These are phyloP conservation scores for Fusarium vanettenii DNA, from an alignment of 2,329 filamentous ascomycete genomes.

Conservation along the genomic window DNA sequence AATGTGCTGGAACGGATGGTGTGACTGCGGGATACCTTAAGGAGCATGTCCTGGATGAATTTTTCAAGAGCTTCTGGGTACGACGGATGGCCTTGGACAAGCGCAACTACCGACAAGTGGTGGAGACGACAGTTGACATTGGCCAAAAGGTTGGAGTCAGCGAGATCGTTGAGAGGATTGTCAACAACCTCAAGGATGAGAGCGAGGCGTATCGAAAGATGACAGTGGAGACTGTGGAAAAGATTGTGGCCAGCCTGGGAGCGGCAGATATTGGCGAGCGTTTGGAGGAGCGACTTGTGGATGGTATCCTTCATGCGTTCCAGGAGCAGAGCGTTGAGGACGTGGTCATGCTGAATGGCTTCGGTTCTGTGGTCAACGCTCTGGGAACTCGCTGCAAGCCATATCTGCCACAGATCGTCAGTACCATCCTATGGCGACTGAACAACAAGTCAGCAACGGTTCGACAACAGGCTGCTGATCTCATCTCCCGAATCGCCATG, in stretches of 20 bases:
- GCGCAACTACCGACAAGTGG: slow-evolving; percentile 96
- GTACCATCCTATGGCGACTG: slow-evolving; percentile 93
- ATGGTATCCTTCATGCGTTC: slow-evolving; percentile 95
- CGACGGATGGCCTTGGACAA: slow-evolving; percentile 96
- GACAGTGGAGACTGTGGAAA: slow-evolving; percentile 98
- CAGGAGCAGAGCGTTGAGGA: slow-evolving; percentile 98
- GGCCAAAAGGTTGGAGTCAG: slow-evolving; percentile 97
- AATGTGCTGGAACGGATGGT: slow-evolving; percentile 93
- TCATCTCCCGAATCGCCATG: slow-evolving; percentile 96
- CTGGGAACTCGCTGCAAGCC: slow-evolving; percentile 94
- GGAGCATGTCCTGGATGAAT: slow-evolving; percentile 93
- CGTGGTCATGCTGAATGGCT: slow-evolving; percentile 95
- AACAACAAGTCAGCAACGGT: slow-evolving; percentile 99
- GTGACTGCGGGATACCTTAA: slow-evolving; percentile 96
- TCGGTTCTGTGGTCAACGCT: slow-evolving; percentile 96
- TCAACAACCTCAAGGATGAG: slow-evolving; percentile 97
- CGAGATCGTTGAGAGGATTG: slow-evolving; percentile 93
- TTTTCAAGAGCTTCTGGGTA: slow-evolving; percentile 99
- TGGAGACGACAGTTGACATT: slow-evolving; percentile 97
- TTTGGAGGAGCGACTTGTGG: slow-evolving; percentile 91
- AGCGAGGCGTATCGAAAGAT: slow-evolving; percentile 98
- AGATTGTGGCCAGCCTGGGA: slow-evolving; percentile 91
- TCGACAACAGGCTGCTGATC: slow-evolving; percentile 94
- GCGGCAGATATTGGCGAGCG: slow-evolving; percentile 94
- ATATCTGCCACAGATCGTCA: slow-evolving; percentile 96